A percentile compares a stretch with the other conserved stretches of the same genome.
Conservation (phyloP, 2,329 filamentous ascomycete genomes). For the Dactylonectria macrodidyma region DNA sequence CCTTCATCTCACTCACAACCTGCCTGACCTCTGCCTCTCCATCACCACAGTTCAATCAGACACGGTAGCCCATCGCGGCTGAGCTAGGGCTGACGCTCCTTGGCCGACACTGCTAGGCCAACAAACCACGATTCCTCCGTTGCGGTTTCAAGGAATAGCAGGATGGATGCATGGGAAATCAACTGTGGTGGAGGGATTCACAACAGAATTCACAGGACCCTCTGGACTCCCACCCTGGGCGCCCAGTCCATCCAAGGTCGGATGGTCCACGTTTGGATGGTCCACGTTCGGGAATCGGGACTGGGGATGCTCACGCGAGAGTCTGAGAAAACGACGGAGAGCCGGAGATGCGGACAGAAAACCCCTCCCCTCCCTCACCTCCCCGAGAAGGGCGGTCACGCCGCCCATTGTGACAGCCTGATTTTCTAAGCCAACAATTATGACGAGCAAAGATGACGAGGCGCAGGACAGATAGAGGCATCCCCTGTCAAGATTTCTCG, state of each 20-base stretch:
- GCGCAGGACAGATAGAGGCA: slow-evolving; percentile 13
- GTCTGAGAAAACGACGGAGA: slow-evolving; percentile 22
- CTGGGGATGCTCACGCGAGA: slow-evolving; percentile 23
- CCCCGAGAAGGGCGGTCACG: slow-evolving; percentile 6
- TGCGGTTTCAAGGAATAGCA: background rate
- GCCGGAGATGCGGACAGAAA: slow-evolving; percentile 11
- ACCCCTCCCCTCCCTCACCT: slow-evolving; percentile 7
- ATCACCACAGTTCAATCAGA: slow-evolving; percentile 26
- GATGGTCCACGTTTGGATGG: slow-evolving; percentile 1
- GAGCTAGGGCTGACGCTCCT: slow-evolving; percentile 15
- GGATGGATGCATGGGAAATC: background rate
- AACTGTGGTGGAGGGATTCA: slow-evolving; percentile 4
- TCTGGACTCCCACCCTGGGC: slow-evolving; percentile 15
- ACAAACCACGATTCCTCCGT: background rate
- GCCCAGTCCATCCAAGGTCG: slow-evolving; percentile 1
- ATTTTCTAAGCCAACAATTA: background rate
- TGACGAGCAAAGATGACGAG: slow-evolving; percentile 10
- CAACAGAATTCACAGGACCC: slow-evolving; percentile 17
- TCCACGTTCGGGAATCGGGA: slow-evolving; percentile 13
- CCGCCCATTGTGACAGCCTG: slow-evolving; percentile 25
- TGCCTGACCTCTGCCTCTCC: slow-evolving; percentile 10
- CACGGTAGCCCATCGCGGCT: slow-evolving; percentile 13
- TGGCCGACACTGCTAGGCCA: slow-evolving; percentile 14
- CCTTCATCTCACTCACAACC: background rate
- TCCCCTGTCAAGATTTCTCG: slow-evolving; percentile 15